Percentiles rank a stretch among this genome's conserved stretches.
phyloP scores from a whole-genome alignment of 1,284 basidiomycete genomes.

The Austropuccinia psidii region DNA sequence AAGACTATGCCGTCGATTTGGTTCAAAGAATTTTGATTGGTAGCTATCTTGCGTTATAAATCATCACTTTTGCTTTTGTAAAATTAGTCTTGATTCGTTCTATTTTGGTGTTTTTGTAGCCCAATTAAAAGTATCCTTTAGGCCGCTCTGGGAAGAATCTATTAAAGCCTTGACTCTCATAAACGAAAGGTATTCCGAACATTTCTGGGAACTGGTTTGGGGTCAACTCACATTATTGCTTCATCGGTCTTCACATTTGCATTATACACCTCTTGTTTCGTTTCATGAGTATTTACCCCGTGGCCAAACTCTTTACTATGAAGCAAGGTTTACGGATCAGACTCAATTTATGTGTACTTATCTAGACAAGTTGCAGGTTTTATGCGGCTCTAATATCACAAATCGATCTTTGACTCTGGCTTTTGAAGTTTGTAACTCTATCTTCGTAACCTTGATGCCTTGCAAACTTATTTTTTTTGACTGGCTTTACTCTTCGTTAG shows the following conservation, averaged over 20 bases:
- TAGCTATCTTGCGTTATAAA: slow-evolving; percentile 44
- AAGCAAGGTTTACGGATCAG: slow-evolving; percentile 25
- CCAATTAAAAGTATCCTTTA: slow-evolving; percentile 81
- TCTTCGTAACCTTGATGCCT: slow-evolving; percentile 52
- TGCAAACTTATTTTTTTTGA: too few species aligned
- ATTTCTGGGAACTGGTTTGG: slow-evolving; percentile 63
- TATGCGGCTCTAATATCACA: slow-evolving; percentile 37
- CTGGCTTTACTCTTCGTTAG: slow-evolving; percentile 48
- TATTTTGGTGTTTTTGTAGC: slow-evolving; percentile 48
- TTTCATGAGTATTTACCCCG: slow-evolving; percentile 47
- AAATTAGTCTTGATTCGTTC: too few species aligned
- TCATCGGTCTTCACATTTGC: neutral
- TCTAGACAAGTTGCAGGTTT: slow-evolving; percentile 17
- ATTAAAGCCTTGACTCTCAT: slow-evolving; percentile 60
- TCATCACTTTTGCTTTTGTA: neutral
- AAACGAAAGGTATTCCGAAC: slow-evolving; percentile 57
- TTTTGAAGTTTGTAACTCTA: slow-evolving; percentile 65
- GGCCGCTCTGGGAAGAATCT: slow-evolving; percentile 79
- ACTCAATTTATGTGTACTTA: slow-evolving; percentile 26
- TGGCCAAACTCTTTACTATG: neutral
- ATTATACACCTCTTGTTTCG: slow-evolving; percentile 51
- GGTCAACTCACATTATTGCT: slow-evolving; percentile 39
- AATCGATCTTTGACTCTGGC: slow-evolving; percentile 51
- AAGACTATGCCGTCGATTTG: slow-evolving; percentile 39
- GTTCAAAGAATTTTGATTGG: slow-evolving; percentile 50